Percentiles rank a stretch among this genome's conserved stretches.
phyloP scores from a whole-genome alignment of 345 rosid species.

The Hypericum perforatum region DNA sequence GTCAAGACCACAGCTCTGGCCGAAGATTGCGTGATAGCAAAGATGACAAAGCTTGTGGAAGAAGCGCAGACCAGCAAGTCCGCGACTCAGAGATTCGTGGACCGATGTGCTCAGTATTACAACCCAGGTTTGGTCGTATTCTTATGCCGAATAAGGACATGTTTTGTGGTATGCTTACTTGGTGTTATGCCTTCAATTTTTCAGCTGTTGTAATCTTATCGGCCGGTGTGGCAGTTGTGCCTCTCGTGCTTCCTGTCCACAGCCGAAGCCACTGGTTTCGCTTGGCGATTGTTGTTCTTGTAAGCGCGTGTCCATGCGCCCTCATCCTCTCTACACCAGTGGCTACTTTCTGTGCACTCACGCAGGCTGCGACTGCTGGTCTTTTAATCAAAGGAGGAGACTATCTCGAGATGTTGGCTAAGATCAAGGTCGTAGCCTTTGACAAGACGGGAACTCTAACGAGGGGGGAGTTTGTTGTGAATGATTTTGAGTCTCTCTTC shows the following conservation, averaged over 20 bases:
- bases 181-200: conserved; percentile 5
- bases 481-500: conserved; percentile 40
- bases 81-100: conserved; percentile 60
- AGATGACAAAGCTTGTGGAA: conserved; percentile 87
- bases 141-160: not conserved
- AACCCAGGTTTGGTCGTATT: conserved; percentile 56
- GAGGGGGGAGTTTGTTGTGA: conserved; percentile 74
- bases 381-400: conserved; percentile 83
- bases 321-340: conserved; percentile 89
- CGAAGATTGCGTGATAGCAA: conserved; percentile 77
- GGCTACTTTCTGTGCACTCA: conserved; percentile 82
- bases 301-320: conserved; percentile 92
- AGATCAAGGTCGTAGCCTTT: conserved; percentile 60
- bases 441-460: conserved; percentile 95
- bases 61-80: conserved; percentile 88
- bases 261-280: conserved; percentile 51
- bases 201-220: conserved; percentile 56
- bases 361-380: conserved; percentile 74
- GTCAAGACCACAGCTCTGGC: conserved; percentile 72
- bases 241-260: conserved; percentile 31
- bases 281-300: conserved; percentile 74
- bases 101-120: conserved; percentile 62
- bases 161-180: not conserved
- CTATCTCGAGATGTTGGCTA: conserved; percentile 62
- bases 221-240: conserved; percentile 45